phyloP scores from a whole-genome alignment of 768 basidiomycete genomes.

The Boletus reticulatus region DNA sequence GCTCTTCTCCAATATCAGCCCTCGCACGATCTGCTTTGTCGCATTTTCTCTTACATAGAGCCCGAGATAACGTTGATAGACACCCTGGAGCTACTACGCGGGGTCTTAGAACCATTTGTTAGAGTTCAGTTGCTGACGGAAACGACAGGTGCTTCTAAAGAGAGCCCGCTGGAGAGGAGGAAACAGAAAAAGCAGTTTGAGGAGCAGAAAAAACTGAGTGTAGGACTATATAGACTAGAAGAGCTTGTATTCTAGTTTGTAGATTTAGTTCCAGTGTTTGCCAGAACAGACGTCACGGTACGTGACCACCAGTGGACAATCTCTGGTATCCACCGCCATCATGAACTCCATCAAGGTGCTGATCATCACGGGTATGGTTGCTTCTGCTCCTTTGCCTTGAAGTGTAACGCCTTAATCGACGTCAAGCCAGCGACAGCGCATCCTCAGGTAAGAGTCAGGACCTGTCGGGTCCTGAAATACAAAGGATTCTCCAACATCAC shows the following conservation, averaged over 20 bases:
- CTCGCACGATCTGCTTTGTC: constrained; percentile 51
- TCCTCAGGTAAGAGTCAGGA: constrained; percentile 49
- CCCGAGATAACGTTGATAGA: constrained; percentile 53
- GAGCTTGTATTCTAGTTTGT: constrained; percentile 53
- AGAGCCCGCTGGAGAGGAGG: constrained; percentile 44
- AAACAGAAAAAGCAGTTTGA: constrained; percentile 52
- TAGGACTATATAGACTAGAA: constrained; percentile 72
- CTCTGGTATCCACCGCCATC: neutral
- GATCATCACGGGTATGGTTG: constrained; percentile 27
- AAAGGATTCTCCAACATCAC: constrained; percentile 41
- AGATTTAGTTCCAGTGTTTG: no score
- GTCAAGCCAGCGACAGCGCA: constrained; percentile 67
- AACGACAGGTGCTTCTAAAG: constrained; percentile 32
- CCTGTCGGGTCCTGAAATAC: constrained; percentile 64
- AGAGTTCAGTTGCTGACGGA: constrained; percentile 53
- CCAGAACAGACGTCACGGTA: no score
- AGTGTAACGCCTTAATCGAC: neutral
- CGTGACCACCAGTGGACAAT: no score
- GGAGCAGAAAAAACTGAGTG: constrained; percentile 48
- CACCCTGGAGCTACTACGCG: constrained; percentile 54
- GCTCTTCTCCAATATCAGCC: constrained; percentile 62
- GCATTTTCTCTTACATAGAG: constrained; percentile 49
- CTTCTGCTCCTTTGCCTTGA: neutral
- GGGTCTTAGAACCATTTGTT: constrained; percentile 61
- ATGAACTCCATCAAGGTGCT: constrained; percentile 26